Conservation (phyloP, 1,139 yeast species). For the Geotrichum carabidarum region DNA sequence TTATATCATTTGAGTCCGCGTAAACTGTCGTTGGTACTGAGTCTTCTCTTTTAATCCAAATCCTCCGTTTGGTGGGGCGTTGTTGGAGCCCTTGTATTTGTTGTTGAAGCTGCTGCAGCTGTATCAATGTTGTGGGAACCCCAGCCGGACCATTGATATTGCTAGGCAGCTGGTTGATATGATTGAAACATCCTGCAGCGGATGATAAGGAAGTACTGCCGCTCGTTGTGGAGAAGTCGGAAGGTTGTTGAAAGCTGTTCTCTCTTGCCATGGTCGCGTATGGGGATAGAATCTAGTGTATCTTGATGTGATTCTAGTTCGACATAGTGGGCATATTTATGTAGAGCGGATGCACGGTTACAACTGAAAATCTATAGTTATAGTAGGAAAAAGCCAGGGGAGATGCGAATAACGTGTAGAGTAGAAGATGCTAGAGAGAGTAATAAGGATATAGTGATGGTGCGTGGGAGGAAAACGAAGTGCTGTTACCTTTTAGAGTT, state of each 20-base stretch:
- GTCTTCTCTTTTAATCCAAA: conserved; percentile 60
- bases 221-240: not conserved
- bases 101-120: conserved; percentile 6
- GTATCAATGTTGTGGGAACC: not conserved
- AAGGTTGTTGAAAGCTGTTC: not conserved
- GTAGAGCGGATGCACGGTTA: not conserved
- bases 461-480: too few species aligned
- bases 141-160: not conserved
- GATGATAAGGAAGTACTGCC: not conserved
- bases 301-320: not conserved
- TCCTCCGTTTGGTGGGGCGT: conserved; percentile 36
- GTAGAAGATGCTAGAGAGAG: too few species aligned
- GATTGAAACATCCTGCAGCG: not conserved
- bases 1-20: conserved; percentile 49
- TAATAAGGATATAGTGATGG: too few species aligned
- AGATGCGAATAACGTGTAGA: too few species aligned
- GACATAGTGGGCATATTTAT: not conserved
- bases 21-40: conserved; percentile 65
- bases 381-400: too few species aligned
- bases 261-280: not conserved
- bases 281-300: not conserved
- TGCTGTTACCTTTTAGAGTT: too few species aligned
- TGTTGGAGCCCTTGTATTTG: conserved; percentile 10
- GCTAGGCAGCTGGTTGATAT: not conserved
- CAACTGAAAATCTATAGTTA: too few species aligned